phyloP scores from a whole-genome alignment of 495 filamentous ascomycete species.

The Aspergillus egyptiacus region DNA sequence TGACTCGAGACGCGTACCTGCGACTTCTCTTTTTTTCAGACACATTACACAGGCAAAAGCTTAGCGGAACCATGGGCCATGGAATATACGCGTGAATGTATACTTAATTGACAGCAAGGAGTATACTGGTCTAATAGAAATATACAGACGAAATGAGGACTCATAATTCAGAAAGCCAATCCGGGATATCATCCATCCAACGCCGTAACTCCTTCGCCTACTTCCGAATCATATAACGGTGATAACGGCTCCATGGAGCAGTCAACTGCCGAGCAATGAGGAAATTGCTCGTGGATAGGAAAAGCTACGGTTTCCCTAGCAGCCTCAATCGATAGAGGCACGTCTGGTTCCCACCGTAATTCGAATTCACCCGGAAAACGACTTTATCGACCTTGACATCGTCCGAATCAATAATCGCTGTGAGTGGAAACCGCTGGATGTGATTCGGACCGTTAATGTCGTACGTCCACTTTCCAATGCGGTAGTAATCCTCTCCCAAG shows the following conservation, averaged over 20 bases:
- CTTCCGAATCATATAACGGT: too few relatives aligned
- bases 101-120: too few relatives aligned
- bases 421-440: constrained; percentile 33
- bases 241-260: neutral
- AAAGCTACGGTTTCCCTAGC: constrained; percentile 22
- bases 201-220: too few relatives aligned
- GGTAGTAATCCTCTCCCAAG: constrained; percentile 36
- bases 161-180: too few relatives aligned
- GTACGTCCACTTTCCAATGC: constrained; percentile 42
- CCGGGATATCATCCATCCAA: too few relatives aligned
- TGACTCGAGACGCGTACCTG: too few relatives aligned
- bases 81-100: too few relatives aligned
- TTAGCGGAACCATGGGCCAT: too few relatives aligned
- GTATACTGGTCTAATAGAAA: too few relatives aligned
- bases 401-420: constrained; percentile 31
- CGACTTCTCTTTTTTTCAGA: too few relatives aligned
- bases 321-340: constrained; percentile 45
- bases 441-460: constrained; percentile 28
- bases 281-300: neutral
- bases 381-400: constrained; percentile 36
- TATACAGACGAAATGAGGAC: too few relatives aligned
- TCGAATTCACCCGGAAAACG: constrained; percentile 40
- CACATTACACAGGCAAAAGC: too few relatives aligned
- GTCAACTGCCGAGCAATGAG: neutral
- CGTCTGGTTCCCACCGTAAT: constrained; percentile 42